Base-by-base conservation (phyloP, 2,329 filamentous ascomycete species). In the Monilinia laxa region DNA sequence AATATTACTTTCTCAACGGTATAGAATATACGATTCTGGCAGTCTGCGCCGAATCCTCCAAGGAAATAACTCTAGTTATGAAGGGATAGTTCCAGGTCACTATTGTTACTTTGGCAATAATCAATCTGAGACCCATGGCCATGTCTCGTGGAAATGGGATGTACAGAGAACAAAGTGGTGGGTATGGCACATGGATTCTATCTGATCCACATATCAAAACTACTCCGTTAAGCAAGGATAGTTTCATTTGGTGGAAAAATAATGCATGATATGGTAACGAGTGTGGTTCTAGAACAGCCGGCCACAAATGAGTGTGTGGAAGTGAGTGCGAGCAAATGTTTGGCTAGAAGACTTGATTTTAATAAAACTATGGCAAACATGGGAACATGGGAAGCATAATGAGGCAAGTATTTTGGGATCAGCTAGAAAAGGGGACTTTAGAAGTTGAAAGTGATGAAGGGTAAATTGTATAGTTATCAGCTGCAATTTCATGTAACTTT, bases 1-100 rank as follows among this genome's bases (percentile, higher is more conserved):
- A 38, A 4, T 1, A 16, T 6, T 23, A 1, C 4, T 9, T 11
- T 38, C 9, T 6, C 2, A 38, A 6, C 2, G 2, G 1, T 11
- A 20, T 5, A 23, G 20, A 38, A 40, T 4, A 16, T 3, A 55
- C 11, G 20, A 38, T 16, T 23, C 14, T 23, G 20, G 5, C 5
- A 9, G 20, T 16, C 18, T 38, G 31, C 38, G 11, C 31, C 31
- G 20, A 6, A 38, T 55, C 23, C 2, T 38, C 3, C n/a, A 18
- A 14, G 25, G 3, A 6, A 55, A 7, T 4, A 38, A 38, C 10
- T 12, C 12, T 3, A 55, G 20, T 20, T 38, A 23, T 55, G 3
- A 55, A 38, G 4, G 11, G 52, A 9, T n/a, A 35, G 28, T 35
- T 2, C 4, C 28, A 4, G 18, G 16, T 12, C 28, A 12, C 18